Percentiles rank a stretch among this genome's conserved stretches.
phyloP scores from a whole-genome alignment of 164 flowering plant genomes.

The Tetrastigma voinierianum region DNA sequence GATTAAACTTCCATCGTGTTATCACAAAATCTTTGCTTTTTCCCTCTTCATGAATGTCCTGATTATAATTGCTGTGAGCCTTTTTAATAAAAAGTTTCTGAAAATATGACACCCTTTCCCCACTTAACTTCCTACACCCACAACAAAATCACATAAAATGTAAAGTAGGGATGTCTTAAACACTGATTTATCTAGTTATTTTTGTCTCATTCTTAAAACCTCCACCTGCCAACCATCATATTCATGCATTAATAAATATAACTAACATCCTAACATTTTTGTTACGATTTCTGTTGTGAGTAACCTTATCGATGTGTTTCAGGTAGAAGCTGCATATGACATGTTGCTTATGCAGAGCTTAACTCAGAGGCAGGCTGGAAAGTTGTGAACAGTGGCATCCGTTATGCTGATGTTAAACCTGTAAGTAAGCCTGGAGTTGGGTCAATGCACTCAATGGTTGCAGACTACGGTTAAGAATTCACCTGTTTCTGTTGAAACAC shows the following conservation, averaged over 20 bases:
- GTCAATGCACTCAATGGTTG: conserved; percentile 80
- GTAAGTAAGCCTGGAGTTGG: conserved; percentile 37
- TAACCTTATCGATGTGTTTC: conserved; percentile 15
- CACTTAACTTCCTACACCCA: too few species aligned
- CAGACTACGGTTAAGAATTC: conserved; percentile 53
- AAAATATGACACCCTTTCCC: too few species aligned
- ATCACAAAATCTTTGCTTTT: too few species aligned
- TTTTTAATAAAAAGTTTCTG: too few species aligned
- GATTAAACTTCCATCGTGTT: too few species aligned
- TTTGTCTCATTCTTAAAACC: not conserved
- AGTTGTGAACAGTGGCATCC: conserved; percentile 64
- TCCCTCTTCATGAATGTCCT: too few species aligned
- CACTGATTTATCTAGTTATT: not conserved
- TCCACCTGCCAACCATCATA: too few species aligned
- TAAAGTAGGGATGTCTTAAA: not conserved
- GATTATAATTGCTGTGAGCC: too few species aligned
- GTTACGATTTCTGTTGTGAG: too few species aligned
- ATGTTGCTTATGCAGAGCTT: conserved; percentile 93
- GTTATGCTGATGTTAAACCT: conserved; percentile 88
- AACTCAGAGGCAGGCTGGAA: conserved; percentile 75
- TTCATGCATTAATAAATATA: too few species aligned
- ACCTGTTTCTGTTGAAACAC: conserved; percentile 65
- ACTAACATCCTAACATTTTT: too few species aligned
- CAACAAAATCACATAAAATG: too few species aligned
- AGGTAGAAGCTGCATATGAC: conserved; percentile 98